Conservation (phyloP, 2,329 filamentous ascomycete genomes). For the Calonectria multiphialidica region DNA sequence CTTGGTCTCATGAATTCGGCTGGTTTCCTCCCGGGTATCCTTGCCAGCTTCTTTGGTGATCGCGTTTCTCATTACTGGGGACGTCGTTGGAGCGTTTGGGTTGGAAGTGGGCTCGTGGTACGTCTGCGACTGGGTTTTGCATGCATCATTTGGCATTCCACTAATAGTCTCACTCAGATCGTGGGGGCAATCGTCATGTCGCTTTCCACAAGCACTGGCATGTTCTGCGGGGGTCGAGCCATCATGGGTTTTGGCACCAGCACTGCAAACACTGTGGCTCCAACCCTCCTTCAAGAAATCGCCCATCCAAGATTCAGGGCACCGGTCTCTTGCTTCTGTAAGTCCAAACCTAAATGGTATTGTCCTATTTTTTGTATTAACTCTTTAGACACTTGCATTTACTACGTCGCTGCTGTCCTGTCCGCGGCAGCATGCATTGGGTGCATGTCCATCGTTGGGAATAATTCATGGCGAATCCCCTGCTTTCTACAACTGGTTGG, state of each 20-base stretch:
- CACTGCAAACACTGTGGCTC: not conserved
- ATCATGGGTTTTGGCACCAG: not conserved
- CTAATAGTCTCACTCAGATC: not conserved
- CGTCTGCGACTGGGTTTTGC: not conserved
- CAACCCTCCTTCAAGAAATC: not conserved
- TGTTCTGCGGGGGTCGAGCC: not conserved
- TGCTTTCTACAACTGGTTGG: not conserved
- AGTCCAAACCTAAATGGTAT: not conserved
- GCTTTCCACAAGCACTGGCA: not conserved
- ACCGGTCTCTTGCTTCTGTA: not conserved
- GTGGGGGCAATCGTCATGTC: not conserved
- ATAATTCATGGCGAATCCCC: not conserved
- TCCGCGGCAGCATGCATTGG: not conserved
- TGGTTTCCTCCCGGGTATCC: not conserved
- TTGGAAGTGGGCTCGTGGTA: not conserved
- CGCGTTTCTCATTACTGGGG: not conserved
- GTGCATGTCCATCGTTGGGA: not conserved
- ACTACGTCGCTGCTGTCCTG: not conserved
- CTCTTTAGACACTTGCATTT: not conserved
- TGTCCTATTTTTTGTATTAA: not conserved
- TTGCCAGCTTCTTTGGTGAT: not conserved
- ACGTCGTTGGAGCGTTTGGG: not conserved
- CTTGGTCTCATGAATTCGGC: slow-evolving; percentile 1
- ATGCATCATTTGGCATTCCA: too few species aligned
- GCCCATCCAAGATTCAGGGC: not conserved